Percentiles rank a stretch among this genome's conserved stretches.
Conservation (phyloP, 306 rosid genomes). For the Trifolium pratense region DNA sequence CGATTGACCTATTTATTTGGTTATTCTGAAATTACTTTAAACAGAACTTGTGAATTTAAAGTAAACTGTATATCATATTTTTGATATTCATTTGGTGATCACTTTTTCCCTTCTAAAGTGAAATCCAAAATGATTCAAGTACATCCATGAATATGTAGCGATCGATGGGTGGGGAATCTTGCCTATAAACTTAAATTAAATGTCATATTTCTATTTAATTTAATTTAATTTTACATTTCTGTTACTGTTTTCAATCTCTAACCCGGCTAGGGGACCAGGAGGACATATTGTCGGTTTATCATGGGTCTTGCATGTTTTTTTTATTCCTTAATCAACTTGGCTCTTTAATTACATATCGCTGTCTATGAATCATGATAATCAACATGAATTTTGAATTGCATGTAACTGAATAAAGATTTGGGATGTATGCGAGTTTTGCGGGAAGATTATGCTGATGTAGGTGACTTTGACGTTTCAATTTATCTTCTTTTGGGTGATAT, state of each 20-base stretch:
- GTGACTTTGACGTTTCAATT: neutral
- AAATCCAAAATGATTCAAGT: constrained; percentile 18
- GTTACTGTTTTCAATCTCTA: constrained; percentile 15
- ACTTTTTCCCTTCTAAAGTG: neutral
- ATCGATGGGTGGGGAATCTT: constrained; percentile 13
- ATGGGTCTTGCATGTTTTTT: neutral
- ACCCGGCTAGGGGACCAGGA: neutral
- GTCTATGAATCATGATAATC: constrained; percentile 9
- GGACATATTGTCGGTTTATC: neutral
- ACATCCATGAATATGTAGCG: neutral
- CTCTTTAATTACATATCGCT: neutral
- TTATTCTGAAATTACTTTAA: neutral
- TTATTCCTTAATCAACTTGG: neutral
- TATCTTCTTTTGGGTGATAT: neutral
- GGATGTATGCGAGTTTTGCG: neutral
- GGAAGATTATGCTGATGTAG: neutral
- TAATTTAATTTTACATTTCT: neutral
- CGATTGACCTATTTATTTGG: constrained; percentile 6
- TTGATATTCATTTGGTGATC: too few species aligned
- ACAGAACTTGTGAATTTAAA: neutral
- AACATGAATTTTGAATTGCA: neutral
- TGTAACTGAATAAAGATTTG: constrained; percentile 14
- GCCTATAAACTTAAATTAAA: neutral
- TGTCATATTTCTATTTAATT: constrained; percentile 6
- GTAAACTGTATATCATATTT: neutral